Evolutionary conservation across 805 yeast genomes (phyloP).

Genomic region (Cyberlindnera subsufficiens): DNA sequence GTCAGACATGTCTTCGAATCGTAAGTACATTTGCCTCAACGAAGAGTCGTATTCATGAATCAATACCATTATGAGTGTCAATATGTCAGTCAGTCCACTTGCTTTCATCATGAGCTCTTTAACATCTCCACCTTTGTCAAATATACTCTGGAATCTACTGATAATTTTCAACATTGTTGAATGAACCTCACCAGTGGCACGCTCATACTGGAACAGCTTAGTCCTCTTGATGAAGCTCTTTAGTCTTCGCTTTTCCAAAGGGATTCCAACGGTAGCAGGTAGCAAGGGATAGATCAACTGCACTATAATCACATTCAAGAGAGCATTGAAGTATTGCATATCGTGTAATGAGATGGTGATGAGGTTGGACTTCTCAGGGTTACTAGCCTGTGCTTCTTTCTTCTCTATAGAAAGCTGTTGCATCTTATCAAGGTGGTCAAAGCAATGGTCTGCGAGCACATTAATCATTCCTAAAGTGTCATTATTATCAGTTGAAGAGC

Average conservation of each 20-base stretch:
- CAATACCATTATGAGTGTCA: slow-evolving; percentile 43
- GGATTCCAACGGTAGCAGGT: slow-evolving; percentile 53
- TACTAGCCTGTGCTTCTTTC: slow-evolving; percentile 2
- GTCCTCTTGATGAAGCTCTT: slow-evolving; percentile 36
- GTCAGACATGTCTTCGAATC: slow-evolving; percentile 41
- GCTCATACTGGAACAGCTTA: slow-evolving; percentile 14
- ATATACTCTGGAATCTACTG: slow-evolving; percentile 18
- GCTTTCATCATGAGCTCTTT: slow-evolving; percentile 53
- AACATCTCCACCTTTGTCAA: slow-evolving; percentile 24
- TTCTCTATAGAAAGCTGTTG: slow-evolving; percentile 12
- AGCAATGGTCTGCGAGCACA: slow-evolving; percentile 3
- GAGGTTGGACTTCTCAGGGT: slow-evolving; percentile 19
- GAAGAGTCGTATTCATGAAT: slow-evolving; percentile 26
- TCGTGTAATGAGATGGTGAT: slow-evolving; percentile 78
- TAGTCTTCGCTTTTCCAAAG: slow-evolving; percentile 52
- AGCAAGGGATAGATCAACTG: slow-evolving; percentile 68
- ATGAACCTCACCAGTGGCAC: not conserved
- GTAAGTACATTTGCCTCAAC: slow-evolving; percentile 10
- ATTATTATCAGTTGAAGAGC: not conserved
- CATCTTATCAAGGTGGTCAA: slow-evolving; percentile 9
- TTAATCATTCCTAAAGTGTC: not conserved
- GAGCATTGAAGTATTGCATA: slow-evolving; percentile 62
- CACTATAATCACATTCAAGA: slow-evolving; percentile 58
- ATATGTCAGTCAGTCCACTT: slow-evolving; percentile 57
- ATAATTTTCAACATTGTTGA: slow-evolving; percentile 3